These are phyloP conservation scores for Smittium mucronatum DNA, from an alignment of 371 early-diverging fungal species.

Conservation along the genomic window DNA sequence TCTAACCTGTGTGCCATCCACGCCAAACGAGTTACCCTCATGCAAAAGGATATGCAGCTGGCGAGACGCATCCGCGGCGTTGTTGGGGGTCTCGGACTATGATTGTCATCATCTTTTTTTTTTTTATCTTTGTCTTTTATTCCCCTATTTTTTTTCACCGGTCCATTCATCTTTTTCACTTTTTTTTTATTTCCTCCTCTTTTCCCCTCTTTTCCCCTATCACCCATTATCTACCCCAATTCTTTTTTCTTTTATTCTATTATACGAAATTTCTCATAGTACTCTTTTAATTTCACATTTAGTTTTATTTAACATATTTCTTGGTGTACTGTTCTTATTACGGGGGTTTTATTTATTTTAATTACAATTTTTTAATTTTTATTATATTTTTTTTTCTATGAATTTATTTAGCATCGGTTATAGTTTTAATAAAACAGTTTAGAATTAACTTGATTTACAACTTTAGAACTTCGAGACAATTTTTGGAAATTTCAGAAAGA, in stretches of 20 bases:
- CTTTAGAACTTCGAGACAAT: no score
- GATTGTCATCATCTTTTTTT: no score
- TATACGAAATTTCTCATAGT: not conserved
- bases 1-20: slow-evolving; percentile 90
- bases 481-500: not conserved
- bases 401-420: no score
- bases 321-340: no score
- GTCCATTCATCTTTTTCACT: not conserved
- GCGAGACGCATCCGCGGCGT: slow-evolving; percentile 77
- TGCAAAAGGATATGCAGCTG: slow-evolving; percentile 83
- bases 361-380: no score
- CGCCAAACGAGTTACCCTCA: slow-evolving; percentile 86
- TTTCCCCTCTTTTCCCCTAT: slow-evolving; percentile 2
- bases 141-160: not conserved
- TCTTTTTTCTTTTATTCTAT: not conserved
- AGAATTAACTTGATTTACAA: no score
- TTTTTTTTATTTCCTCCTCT: not conserved
- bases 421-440: no score
- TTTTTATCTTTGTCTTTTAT: not conserved
- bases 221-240: not conserved
- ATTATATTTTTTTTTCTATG: no score
- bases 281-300: not conserved
- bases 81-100: slow-evolving; percentile 28
- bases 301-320: not conserved
- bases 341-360: no score